Evolutionary conservation across 2,329 filamentous ascomycete species (phyloP).

Genomic region (Conoideocrella luteorostrata): DNA sequence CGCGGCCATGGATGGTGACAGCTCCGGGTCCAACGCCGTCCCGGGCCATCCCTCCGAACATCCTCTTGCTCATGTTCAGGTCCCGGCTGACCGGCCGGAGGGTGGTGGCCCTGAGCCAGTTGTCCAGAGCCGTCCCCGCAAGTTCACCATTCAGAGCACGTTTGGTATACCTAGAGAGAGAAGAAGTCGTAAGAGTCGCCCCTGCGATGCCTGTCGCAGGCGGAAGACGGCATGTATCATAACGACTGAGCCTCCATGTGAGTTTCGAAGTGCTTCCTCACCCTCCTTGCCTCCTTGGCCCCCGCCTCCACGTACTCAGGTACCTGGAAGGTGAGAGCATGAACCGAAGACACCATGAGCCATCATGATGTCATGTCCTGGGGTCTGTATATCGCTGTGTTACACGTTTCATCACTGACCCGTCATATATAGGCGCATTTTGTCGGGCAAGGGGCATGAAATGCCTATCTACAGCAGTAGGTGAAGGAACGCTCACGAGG

Average conservation of each 20-base stretch:
- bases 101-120: constrained; percentile 1
- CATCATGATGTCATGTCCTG: too few relatives aligned
- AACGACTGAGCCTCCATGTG: constrained; percentile 36
- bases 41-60: constrained; percentile 3
- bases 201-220: constrained; percentile 38
- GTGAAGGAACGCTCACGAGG: constrained; percentile 5
- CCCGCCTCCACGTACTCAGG: neutral
- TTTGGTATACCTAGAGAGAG: constrained; percentile 33
- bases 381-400: too few relatives aligned
- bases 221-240: constrained; percentile 43
- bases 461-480: constrained; percentile 24
- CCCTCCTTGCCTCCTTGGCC: neutral
- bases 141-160: constrained; percentile 35
- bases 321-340: neutral
- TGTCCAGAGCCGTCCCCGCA: constrained; percentile 19
- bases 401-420: neutral
- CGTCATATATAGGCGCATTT: constrained; percentile 22
- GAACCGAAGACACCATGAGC: neutral
- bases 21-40: constrained; percentile 1
- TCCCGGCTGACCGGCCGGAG: constrained; percentile 4
- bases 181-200: constrained; percentile 39
- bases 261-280: constrained; percentile 12
- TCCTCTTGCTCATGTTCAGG: neutral
- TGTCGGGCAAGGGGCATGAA: constrained; percentile 26
- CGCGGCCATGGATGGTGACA: constrained; percentile 10